phyloP scores from a whole-genome alignment of 495 filamentous ascomycete genomes.

The Rusavskia elegans region DNA sequence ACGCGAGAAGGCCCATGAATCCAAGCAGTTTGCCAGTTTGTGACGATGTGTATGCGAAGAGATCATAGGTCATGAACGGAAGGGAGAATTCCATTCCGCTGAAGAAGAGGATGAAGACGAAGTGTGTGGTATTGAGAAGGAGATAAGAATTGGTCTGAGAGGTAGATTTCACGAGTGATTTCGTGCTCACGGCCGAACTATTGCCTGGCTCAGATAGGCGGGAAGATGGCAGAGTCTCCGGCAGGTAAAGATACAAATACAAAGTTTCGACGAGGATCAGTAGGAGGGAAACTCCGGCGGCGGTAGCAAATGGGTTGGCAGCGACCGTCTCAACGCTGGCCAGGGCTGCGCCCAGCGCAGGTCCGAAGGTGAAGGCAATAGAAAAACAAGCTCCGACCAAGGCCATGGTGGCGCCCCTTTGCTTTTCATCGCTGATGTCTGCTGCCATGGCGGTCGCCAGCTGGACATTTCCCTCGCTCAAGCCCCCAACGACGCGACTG shows the following conservation, averaged over 20 bases:
- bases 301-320: constrained; percentile 83
- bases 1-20: constrained; percentile 84
- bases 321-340: constrained; percentile 57
- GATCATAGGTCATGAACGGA: constrained; percentile 90
- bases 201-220: constrained; percentile 4
- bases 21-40: constrained; percentile 81
- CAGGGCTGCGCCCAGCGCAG: constrained; percentile 75
- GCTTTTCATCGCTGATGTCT: constrained; percentile 73
- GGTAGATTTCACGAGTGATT: background rate
- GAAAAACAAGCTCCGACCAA: constrained; percentile 93
- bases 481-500: constrained; percentile 75
- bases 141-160: constrained; percentile 61
- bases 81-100: constrained; percentile 93
- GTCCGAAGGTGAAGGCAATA: constrained; percentile 92
- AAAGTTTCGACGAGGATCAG: constrained; percentile 73
- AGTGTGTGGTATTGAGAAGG: constrained; percentile 73
- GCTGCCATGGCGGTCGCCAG: constrained; percentile 93
- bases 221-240: constrained; percentile 61
- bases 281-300: constrained; percentile 67
- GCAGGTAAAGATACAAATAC: constrained; percentile 76
- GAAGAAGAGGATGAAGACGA: constrained; percentile 90
- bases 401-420: constrained; percentile 81
- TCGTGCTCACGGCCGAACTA: background rate
- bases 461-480: constrained; percentile 96
- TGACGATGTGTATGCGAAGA: constrained; percentile 65